phyloP scores from a whole-genome alignment of 768 basidiomycete species.

The Botryobasidium botryosum region DNA sequence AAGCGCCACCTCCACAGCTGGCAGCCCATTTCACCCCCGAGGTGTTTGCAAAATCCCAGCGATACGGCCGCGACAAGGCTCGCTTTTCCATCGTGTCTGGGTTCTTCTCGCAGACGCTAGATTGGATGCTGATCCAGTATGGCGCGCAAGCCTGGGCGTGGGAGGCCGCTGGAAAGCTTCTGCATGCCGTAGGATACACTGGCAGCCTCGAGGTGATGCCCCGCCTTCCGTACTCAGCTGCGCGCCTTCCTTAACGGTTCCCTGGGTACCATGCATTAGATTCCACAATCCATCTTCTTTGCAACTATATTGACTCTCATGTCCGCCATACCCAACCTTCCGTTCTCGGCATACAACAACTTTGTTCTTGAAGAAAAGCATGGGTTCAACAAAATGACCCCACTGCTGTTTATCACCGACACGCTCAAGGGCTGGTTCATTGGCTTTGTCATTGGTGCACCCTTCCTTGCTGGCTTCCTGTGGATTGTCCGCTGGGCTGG shows the following conservation, averaged over 20 bases:
- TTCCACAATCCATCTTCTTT: conserved; percentile 69
- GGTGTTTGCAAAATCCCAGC: conserved; percentile 77
- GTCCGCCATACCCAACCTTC: conserved; percentile 52
- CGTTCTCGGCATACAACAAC: conserved; percentile 67
- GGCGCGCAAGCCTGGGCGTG: conserved; percentile 78
- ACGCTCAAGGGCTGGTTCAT: conserved; percentile 64
- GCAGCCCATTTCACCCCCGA: conserved; percentile 47
- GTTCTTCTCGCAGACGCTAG: conserved; percentile 53
- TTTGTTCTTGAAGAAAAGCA: conserved; percentile 92
- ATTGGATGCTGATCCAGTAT: conserved; percentile 51
- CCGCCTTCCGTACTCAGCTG: background rate
- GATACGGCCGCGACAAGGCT: conserved; percentile 84
- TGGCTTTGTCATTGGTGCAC: conserved; percentile 55
- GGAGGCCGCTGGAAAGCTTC: conserved; percentile 37
- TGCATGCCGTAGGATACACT: conserved; percentile 42
- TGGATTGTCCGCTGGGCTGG: conserved; percentile 89
- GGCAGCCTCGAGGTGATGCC: conserved; percentile 53
- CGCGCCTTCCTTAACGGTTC: too few species aligned
- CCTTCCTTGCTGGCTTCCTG: conserved; percentile 76
- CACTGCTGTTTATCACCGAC: conserved; percentile 57
- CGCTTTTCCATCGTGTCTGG: conserved; percentile 60
- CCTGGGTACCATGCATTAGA: conserved; percentile 29
- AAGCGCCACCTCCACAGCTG: conserved; percentile 51
- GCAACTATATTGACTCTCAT: conserved; percentile 46
- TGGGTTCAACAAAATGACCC: conserved; percentile 93